These are phyloP conservation scores for Aspergillus puulaauensis DNA, from an alignment of 2,329 filamentous ascomycete genomes.

Conservation along the genomic window DNA sequence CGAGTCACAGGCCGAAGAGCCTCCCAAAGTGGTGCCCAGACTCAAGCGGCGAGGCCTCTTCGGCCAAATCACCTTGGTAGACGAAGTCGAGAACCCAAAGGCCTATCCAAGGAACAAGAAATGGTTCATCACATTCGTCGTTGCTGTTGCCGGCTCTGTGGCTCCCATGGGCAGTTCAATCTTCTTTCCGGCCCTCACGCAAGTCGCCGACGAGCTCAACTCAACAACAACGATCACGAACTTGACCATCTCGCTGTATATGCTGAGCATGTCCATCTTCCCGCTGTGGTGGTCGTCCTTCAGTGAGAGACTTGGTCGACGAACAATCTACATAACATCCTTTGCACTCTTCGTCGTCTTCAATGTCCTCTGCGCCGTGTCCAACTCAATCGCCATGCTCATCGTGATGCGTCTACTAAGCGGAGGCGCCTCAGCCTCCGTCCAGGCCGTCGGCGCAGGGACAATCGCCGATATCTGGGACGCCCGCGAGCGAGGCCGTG, in stretches of 20 bases:
- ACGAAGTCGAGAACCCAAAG: slow-evolving; percentile 75
- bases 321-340: slow-evolving; percentile 75
- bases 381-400: slow-evolving; percentile 70
- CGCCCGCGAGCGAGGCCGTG: slow-evolving; percentile 66
- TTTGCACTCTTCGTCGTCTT: slow-evolving; percentile 73
- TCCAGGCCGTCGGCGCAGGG: slow-evolving; percentile 79
- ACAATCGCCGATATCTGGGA: slow-evolving; percentile 84
- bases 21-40: slow-evolving; percentile 51
- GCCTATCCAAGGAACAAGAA: slow-evolving; percentile 73
- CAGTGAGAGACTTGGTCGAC: slow-evolving; percentile 68
- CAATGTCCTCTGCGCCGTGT: slow-evolving; percentile 67
- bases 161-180: slow-evolving; percentile 84
- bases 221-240: slow-evolving; percentile 68
- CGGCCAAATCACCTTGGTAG: slow-evolving; percentile 67
- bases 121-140: slow-evolving; percentile 78
- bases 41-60: slow-evolving; percentile 69
- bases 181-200: slow-evolving; percentile 70
- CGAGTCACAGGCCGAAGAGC: slow-evolving; percentile 24
- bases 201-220: slow-evolving; percentile 63
- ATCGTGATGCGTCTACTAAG: slow-evolving; percentile 72
- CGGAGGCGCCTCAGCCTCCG: slow-evolving; percentile 75
- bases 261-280: slow-evolving; percentile 80
- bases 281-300: slow-evolving; percentile 86
- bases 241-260: slow-evolving; percentile 74
- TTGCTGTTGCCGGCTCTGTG: slow-evolving; percentile 73